Conservation (phyloP, 257 asterid species). For the Primulina eburnea region DNA sequence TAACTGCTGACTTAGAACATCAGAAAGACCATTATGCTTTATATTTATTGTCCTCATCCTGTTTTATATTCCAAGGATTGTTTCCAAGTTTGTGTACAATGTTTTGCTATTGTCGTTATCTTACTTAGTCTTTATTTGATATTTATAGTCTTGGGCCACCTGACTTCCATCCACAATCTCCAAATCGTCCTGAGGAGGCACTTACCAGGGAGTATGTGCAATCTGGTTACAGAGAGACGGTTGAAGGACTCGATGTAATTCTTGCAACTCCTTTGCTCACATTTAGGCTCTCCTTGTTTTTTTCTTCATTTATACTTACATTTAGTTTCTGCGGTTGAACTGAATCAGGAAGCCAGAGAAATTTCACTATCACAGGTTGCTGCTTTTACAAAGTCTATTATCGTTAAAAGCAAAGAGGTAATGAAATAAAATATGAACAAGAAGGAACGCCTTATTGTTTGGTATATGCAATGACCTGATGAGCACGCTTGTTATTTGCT, state of each 20-base stretch:
- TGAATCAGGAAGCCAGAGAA: conserved; percentile 78
- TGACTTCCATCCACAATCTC: conserved; percentile 82
- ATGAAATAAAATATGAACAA: conserved; percentile 15
- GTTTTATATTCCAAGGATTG: conserved; percentile 9
- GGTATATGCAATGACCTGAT: conserved; percentile 4
- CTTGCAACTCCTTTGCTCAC: conserved; percentile 4
- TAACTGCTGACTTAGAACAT: conserved; percentile 11
- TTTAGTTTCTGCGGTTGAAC: conserved; percentile 22
- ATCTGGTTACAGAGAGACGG: conserved; percentile 83
- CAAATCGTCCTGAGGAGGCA: conserved; percentile 90
- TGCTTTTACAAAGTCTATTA: conserved; percentile 58
- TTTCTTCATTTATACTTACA: conserved; percentile 12
- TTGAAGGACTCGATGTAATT: conserved; percentile 91
- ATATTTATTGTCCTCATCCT: conserved; percentile 18
- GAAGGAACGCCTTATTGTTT: conserved; percentile 15
- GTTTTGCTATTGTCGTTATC: conserved; percentile 15
- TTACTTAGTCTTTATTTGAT: conserved; percentile 19
- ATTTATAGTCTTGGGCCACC: conserved; percentile 89
- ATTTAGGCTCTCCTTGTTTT: neutral
- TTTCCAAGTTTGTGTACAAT: conserved; percentile 17
- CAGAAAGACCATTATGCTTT: conserved; percentile 6
- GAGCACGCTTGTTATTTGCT: conserved; percentile 17
- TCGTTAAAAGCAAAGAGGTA: conserved; percentile 91
- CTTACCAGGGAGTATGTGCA: conserved; percentile 79
- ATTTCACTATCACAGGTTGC: conserved; percentile 69